Conservation (phyloP, 768 basidiomycete genomes). For the Russula olivacea region DNA sequence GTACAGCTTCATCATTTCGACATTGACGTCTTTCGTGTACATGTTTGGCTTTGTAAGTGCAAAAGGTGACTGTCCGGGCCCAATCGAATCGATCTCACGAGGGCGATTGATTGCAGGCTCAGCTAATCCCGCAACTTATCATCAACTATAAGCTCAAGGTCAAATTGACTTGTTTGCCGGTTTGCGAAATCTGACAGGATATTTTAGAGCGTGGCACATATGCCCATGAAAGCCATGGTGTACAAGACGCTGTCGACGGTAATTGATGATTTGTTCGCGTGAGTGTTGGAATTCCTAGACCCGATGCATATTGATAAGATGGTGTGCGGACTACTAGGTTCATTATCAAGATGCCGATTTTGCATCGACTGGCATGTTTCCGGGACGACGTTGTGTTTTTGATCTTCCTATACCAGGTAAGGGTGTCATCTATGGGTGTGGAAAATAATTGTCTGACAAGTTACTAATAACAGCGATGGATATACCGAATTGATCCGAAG, state of each 20-base stretch:
- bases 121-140: constrained; percentile 81
- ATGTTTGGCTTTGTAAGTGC: constrained; percentile 95
- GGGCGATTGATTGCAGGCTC: constrained; percentile 47
- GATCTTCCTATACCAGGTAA: constrained; percentile 86
- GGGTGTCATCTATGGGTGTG: constrained; percentile 24
- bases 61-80: constrained; percentile 20
- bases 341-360: constrained; percentile 93
- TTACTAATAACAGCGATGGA: constrained; percentile 66
- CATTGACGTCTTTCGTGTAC: constrained; percentile 87
- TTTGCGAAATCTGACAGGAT: constrained; percentile 4
- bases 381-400: constrained; percentile 89
- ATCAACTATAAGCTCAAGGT: constrained; percentile 98
- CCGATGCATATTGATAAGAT: constrained; percentile 12
- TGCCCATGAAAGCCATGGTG: constrained; percentile 98
- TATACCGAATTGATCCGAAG: constrained; percentile 92
- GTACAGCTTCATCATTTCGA: constrained; percentile 95
- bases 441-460: background rate
- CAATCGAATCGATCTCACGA: constrained; percentile 24
- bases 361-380: constrained; percentile 89
- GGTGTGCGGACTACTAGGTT: constrained; percentile 59
- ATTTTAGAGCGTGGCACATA: constrained; percentile 84
- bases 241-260: constrained; percentile 89
- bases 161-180: constrained; percentile 23
- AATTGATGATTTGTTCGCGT: constrained; percentile 92
- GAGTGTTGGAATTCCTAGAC: constrained; percentile 31